Base-by-base conservation (phyloP, 1,284 basidiomycete genomes). In the Marasmius oreades region DNA sequence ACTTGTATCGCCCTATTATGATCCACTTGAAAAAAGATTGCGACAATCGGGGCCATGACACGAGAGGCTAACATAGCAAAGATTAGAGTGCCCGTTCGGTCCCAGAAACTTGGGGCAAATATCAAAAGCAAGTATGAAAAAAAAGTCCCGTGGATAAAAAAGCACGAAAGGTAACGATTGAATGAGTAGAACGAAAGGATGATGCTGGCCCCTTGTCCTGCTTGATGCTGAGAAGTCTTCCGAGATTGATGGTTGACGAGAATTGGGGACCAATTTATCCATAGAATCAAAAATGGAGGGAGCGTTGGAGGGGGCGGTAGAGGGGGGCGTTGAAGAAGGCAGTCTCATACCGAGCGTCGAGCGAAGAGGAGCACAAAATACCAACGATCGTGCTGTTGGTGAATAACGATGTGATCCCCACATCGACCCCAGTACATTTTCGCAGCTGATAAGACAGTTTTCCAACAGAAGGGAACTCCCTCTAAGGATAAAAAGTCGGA, bases 401-500 rank as follows among this genome's bases (percentile, higher is more conserved):
- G 62, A 77, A 78, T 2, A 79, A 64, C 10, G 69, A 61, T 5
- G 73, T 63, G 16, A 77, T 70, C 16, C 66, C 67, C 8, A 78
- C 52, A 36, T 66, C 68, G 22, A 66, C 69, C 16, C 74, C 74
- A 7, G 69, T 71, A 62, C 68, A 69, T 56, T 74, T 72, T 20
- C 76, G 71, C 42, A 77, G 67, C 47, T 69, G 65, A 57, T 77
- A 69, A 8, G 73, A 67, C 12, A 78, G 70, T 51, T 76, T 72
- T 7, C 77, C 77, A 77, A 68, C 20, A 77, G 69, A 6, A 77
- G 64, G 2, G 76, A 77, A 61, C 72, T 77, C 11, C 77, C 77
- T 39, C 77, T 76, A 36, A 78, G 66, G 1, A 77, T 63, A 78
- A 77, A 63, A 78, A 73, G 63, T 78, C 77, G 16, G 73, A 73